A percentile compares a stretch with the other conserved stretches of the same genome.
Conservation (phyloP, 176 grass and related monocot species). For the Canna indica region DNA sequence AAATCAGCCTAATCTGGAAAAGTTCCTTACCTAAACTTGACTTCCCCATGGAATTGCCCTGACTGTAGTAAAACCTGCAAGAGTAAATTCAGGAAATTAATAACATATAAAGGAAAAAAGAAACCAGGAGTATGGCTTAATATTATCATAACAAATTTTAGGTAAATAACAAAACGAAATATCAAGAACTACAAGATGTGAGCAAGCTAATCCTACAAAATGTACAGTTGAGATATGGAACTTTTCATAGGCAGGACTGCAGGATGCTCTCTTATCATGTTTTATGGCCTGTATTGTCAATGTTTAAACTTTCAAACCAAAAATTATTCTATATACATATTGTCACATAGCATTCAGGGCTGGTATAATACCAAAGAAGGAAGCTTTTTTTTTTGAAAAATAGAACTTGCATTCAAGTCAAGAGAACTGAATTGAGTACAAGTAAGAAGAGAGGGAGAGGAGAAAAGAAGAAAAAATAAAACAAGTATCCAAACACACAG, state of each 20-base stretch:
- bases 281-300: not conserved
- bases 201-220: not conserved
- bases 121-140: not conserved
- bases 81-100: slow-evolving; percentile 14
- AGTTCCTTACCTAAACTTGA: slow-evolving; percentile 51
- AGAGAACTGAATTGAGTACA: too few relatives aligned
- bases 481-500: too few relatives aligned
- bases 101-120: not conserved
- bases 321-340: not conserved
- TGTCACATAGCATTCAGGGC: too few relatives aligned
- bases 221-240: not conserved
- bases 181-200: not conserved
- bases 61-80: slow-evolving; percentile 68
- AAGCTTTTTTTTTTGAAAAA: too few relatives aligned
- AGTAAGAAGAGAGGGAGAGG: too few relatives aligned
- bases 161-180: not conserved
- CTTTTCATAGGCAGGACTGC: not conserved
- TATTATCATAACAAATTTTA: not conserved
- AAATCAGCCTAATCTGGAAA: not conserved
- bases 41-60: slow-evolving; percentile 69
- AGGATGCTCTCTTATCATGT: not conserved
- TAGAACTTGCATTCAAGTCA: too few relatives aligned
- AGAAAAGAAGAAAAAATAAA: too few relatives aligned
- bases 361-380: too few relatives aligned
- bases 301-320: not conserved